Evolutionary conservation across 768 basidiomycete species (phyloP).

Genomic region (Obba rivulosa): DNA sequence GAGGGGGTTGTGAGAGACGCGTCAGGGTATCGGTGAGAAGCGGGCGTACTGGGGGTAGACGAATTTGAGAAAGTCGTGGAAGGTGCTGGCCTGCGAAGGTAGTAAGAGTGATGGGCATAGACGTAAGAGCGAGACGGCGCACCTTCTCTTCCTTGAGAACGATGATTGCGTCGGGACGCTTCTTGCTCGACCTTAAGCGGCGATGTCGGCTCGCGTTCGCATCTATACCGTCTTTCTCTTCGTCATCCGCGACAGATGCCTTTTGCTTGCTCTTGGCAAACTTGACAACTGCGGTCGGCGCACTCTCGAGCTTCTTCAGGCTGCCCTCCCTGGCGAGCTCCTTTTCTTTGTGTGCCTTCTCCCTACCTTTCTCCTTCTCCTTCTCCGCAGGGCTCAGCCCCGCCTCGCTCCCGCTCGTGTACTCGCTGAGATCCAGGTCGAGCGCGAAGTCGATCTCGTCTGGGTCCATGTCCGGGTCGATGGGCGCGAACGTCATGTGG

Average conservation of each 20-base stretch:
- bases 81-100: conserved; percentile 58
- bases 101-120: not conserved
- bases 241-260: conserved; percentile 10
- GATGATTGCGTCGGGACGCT: conserved; percentile 74
- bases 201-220: conserved; percentile 7
- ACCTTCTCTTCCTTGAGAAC: conserved; percentile 88
- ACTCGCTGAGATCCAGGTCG: conserved; percentile 26
- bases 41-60: conserved; percentile 78
- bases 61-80: conserved; percentile 92
- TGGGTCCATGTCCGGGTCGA: conserved; percentile 43
- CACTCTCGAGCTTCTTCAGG: conserved; percentile 55
- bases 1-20: conserved; percentile 5
- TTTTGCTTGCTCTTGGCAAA: conserved; percentile 13
- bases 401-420: conserved; percentile 26
- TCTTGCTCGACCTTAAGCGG: conserved; percentile 7
- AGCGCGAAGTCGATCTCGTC: conserved; percentile 41
- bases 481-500: conserved; percentile 51
- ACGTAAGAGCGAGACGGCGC: conserved; percentile 17
- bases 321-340: conserved; percentile 44
- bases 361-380: conserved; percentile 8
- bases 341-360: conserved; percentile 16
- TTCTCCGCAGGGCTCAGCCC: conserved; percentile 1
- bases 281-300: not conserved
- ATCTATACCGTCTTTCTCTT: not conserved
- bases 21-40: not conserved